Base-by-base conservation (phyloP, 768 basidiomycete genomes). In the Hericium alpestre region DNA sequence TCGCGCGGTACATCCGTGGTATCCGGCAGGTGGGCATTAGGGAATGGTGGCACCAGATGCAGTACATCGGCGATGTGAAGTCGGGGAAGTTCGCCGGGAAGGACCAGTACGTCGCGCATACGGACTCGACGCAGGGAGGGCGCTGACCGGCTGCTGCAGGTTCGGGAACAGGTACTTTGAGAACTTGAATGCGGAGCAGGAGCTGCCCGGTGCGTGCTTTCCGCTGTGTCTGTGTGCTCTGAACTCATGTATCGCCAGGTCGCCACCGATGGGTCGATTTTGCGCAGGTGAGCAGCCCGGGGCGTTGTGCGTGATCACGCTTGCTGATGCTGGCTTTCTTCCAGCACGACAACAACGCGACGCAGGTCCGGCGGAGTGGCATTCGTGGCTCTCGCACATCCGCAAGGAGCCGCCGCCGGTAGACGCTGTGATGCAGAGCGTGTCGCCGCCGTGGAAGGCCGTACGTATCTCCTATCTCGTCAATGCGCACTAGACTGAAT, bases 191-290 rank as follows among this genome's bases (percentile, higher is more conserved):
- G 78, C 81, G 27, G 80, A 85, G 61, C 88, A 95, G 64, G 93
- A 97, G 69, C 71, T 94, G 49, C 93, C 93, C 56, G 93, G 92
- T 90, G 59, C 40, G 80, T 71, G 49, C n/a, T 4, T 11, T 11
- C n/a, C 20, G 16, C 10, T 16, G 9, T 16, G 18, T 9, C 47
- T 37, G 12, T 41, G 9, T 51, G 43, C 8, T 32, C 8, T 18
- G 23, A 12, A 11, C 38, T 32, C 27, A 38, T 18, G 2, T 46
- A 23, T n/a, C 49, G 12, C 3, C 69, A 90, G 93, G 94, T 65
- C 90, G 95, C 63, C 93, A 96, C 68, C 82, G 95, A 71, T 98
- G 95, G 95, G 84, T 98, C 46, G 95, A 98, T 74, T 92, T 80
- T 65, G 79, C 86, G 16, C 93, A 96, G 75, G 90, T 90, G 60